Evolutionary conservation across 306 rosid genomes (phyloP), one percentile per base, ranked within the genome.

Genomic region (Leucaena leucocephala): DNA sequence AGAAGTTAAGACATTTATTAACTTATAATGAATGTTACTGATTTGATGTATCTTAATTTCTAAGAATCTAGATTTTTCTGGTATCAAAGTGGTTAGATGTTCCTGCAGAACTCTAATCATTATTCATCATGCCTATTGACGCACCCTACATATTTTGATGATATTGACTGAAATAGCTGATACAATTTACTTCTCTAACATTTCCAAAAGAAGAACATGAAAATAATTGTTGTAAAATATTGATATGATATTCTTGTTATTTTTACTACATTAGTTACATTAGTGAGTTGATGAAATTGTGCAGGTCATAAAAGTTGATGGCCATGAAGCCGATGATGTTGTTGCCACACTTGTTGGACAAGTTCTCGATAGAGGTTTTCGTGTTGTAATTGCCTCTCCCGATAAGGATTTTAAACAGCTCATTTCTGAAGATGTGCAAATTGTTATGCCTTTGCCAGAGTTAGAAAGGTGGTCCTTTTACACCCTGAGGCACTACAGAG

Each of bases 371-470:
- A 80, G 82, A 81, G 94, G 91, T 72, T 82, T 85, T 66, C 83
- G 61, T 35, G 96, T 87, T 75, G 98, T 90, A 45, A 88, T 95
- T 76, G 98, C 96, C 44, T 95, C 98, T n/a, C 98, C 98, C 34
- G 98, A 95, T 86, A 92, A 95, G 81, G 98, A 95, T 89, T 95
- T 95, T 83, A 92, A 92, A 87, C 98, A 95, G 79, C 87, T 95
- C 86, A 91, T 95, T 74, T 92, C 97, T 43, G 95, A 95, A n/a
- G 88, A 90, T 84, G 97, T 92, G 62, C 96, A 92, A 79, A 86
- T 95, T 39, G 98, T 92, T 69, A 90, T 95, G 91, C 97, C 98
- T 45, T 80, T 90, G 87, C 90, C 88, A 1, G 96, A 95, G 78
- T 86, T 92, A 64, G 79, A 77, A 67, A 88, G 98, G 77, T 92